Base-by-base conservation (phyloP, 2,329 filamentous ascomycete species). In the Fusarium sp. region DNA sequence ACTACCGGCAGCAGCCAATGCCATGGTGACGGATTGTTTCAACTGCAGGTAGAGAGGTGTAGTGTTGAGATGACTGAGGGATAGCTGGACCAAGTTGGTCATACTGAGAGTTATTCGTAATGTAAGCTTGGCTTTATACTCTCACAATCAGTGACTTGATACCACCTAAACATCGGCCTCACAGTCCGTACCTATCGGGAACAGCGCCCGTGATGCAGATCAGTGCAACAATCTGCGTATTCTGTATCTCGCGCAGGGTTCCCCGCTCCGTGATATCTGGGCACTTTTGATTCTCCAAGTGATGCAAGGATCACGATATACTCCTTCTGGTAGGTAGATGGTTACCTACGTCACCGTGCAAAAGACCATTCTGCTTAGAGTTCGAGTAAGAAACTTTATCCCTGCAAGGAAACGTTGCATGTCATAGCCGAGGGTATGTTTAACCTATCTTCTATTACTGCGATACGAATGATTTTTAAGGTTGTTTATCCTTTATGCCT, bases 251-350 rank as follows among this genome's bases (percentile, higher is more conserved):
- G 33, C 40, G 56, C 65, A 68, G 65, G 65, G 65, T 68, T 68
- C 65, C 65, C 65, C 65, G 65, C 65, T 65, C 48, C 11, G 4
- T 9, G 13, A 32, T 54, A 46, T 53, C 35, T 39, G 9, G 61
- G 65, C 44, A 68, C 65, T 58, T 69, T 68, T 68, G 65, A 55
- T 53, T 23, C 10, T 20, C 22, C 13, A n/a, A 33, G 44, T 54
- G 33, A 33, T 33, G 55, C 50, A 65, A 56, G 65, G 55, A 44
- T 51, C 25, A 20, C 30, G 41, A 61, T 59, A 68, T 65, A 15
- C 50, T 54, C 11, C 23, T 40, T 68, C 40, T 4, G 65, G 65
- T 68, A 68, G 65, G 65, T 68, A 20, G 50, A 46, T 45, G 43
- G 19, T 39, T 22, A 23, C 15, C 5, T 56, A 51, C 65, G 50